phyloP scores from a whole-genome alignment of 1,284 basidiomycete species.

The Neonothopanus nambi region DNA sequence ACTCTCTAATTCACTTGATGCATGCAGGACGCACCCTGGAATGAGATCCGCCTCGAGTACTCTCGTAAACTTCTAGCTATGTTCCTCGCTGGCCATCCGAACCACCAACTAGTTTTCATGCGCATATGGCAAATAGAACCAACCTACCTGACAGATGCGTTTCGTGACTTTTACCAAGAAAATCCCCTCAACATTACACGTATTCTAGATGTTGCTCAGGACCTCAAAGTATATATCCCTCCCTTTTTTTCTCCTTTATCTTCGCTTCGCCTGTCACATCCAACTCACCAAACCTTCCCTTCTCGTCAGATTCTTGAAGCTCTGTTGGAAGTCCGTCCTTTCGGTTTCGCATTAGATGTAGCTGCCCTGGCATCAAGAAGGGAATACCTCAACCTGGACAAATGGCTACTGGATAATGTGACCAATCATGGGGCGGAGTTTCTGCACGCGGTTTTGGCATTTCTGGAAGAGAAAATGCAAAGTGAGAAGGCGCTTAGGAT shows the following conservation, averaged over 20 bases:
- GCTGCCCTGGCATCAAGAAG: slow-evolving; percentile 91
- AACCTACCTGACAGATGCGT: slow-evolving; percentile 81
- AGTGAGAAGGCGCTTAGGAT: slow-evolving; percentile 80
- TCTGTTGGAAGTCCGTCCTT: slow-evolving; percentile 84
- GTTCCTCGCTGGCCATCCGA: slow-evolving; percentile 92
- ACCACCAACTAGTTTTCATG: slow-evolving; percentile 96
- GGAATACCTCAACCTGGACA: slow-evolving; percentile 94
- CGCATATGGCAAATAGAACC: slow-evolving; percentile 92
- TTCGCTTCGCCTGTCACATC: not conserved
- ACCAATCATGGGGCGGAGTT: slow-evolving; percentile 82
- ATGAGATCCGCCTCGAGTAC: slow-evolving; percentile 84
- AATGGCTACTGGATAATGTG: slow-evolving; percentile 93
- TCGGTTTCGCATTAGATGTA: slow-evolving; percentile 88
- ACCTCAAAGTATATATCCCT: slow-evolving; percentile 70
- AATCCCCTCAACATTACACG: slow-evolving; percentile 92
- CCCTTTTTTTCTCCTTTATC: not conserved
- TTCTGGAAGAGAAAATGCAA: slow-evolving; percentile 90
- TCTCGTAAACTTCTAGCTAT: slow-evolving; percentile 84
- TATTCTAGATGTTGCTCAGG: slow-evolving; percentile 94
- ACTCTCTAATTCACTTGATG: not conserved
- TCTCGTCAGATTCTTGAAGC: slow-evolving; percentile 78
- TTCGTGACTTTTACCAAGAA: slow-evolving; percentile 91
- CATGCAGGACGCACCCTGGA: slow-evolving; percentile 77
- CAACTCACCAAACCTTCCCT: slow-evolving; percentile 1
- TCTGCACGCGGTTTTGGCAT: slow-evolving; percentile 82